phyloP scores from a whole-genome alignment of 371 early-diverging fungal species.

The Rhizopus microsporus region DNA sequence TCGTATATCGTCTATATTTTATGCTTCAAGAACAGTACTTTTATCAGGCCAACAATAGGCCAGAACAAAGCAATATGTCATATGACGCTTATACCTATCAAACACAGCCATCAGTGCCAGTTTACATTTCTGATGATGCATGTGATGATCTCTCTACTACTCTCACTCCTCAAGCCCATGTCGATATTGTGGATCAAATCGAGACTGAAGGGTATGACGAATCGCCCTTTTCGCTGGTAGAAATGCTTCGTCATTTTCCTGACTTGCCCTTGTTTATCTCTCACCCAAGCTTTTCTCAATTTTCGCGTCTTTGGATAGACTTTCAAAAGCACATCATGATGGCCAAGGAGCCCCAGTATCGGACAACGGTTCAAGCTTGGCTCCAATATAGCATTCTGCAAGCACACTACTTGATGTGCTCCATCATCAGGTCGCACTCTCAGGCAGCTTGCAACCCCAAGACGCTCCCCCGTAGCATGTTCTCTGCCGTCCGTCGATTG shows the following conservation, averaged over 20 bases:
- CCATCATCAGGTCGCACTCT: slow-evolving; percentile 4
- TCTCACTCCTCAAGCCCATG: slow-evolving; percentile 1
- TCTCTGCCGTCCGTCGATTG: slow-evolving; percentile 24
- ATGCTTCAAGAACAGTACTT: not conserved
- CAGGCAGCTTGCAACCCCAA: slow-evolving; percentile 4
- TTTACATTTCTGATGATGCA: not conserved
- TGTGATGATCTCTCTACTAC: slow-evolving; percentile 2
- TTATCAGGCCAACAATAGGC: not conserved
- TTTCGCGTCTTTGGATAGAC: slow-evolving; percentile 32
- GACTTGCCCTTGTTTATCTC: slow-evolving; percentile 25
- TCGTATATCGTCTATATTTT: not conserved
- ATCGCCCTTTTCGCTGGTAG: slow-evolving; percentile 1
- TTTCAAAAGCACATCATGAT: slow-evolving; percentile 22
- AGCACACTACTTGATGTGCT: slow-evolving; percentile 11
- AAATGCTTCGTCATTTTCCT: slow-evolving; percentile 32
- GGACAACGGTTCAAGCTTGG: slow-evolving; percentile 18
- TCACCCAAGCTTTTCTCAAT: slow-evolving; percentile 25
- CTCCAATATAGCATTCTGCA: slow-evolving; percentile 14
- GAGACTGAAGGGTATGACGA: not conserved
- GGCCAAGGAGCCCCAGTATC: slow-evolving; percentile 17
- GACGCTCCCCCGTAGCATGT: slow-evolving; percentile 14
- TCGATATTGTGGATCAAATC: not conserved
- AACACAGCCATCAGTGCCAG: too few relatives aligned
- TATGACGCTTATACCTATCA: not conserved
- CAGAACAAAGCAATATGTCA: not conserved